Evolutionary conservation across 2,329 filamentous ascomycete species (phyloP), one percentile per base, ranked within the genome.

Genomic region (Colletotrichum sublineola): DNA sequence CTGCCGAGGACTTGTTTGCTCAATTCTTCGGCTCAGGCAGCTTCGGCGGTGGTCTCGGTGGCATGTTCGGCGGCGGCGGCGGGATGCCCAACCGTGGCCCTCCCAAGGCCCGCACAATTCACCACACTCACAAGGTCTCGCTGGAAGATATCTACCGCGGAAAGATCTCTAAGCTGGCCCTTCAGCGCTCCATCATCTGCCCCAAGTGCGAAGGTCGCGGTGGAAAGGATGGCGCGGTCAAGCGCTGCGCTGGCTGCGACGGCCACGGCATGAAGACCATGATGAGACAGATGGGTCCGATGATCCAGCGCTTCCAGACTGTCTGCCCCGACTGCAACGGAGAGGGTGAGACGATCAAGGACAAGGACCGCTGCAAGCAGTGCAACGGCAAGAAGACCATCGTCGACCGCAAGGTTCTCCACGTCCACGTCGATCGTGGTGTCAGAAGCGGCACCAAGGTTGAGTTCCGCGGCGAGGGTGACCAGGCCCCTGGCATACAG

Each of bases 201-300:
- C 87, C 94, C 76, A 95, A 95, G 85, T 99, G 96, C 83, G 93
- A 96, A 72, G 96, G 96, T 75, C 91, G 95, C 73, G 96, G 96
- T 80, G 96, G 96, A 76, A 99, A 99, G 87, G 96, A 98, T 76
- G 96, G 96, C 75, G 94, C 96, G n/a, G 96, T 98, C 76, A 96
- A 95, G 86, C 94, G 93, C 79, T 99, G 96, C 84, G 81, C 90
- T 52, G 93, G 94, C 80, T 99, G 96, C 83, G 94, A 97, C 79
- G 96, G 96, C 76, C 91, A 93, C 75, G 96, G 96, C 84, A 97
- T 98, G 94, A 98, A 98, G 93, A 98, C 94, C 52, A 98, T 99
- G 96, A 98, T 99, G 96, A 93, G 97, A 81, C 96, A 99, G 86
- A 98, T 99, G 95, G 96, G 96, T 63, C 96, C 96, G 73, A 99